Evolutionary conservation across 768 basidiomycete genomes (phyloP).

Genomic region (Podaxis sp.): DNA sequence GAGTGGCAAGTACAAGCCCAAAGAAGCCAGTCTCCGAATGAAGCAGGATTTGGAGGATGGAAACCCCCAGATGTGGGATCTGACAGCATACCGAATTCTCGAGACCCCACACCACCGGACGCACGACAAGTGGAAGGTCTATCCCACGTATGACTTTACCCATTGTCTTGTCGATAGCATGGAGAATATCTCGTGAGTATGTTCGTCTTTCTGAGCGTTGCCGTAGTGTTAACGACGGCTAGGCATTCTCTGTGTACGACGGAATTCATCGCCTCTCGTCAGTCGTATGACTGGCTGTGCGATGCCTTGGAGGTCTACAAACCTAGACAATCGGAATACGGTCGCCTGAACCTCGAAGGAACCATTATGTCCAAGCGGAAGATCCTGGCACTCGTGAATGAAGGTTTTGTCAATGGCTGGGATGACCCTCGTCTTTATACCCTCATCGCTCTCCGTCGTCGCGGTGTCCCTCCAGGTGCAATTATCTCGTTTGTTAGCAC

Average conservation of each 20-base stretch:
- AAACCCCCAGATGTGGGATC: slow-evolving; percentile 99
- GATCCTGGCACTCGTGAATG: slow-evolving; percentile 83
- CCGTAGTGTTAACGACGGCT: background rate
- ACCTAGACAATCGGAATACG: slow-evolving; percentile 95
- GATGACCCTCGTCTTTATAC: slow-evolving; percentile 98
- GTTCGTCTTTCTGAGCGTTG: background rate
- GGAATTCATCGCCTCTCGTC: slow-evolving; percentile 93
- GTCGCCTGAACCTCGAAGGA: slow-evolving; percentile 88
- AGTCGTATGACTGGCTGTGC: slow-evolving; percentile 99
- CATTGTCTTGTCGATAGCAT: slow-evolving; percentile 98
- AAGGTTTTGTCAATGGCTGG: slow-evolving; percentile 87
- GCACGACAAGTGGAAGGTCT: slow-evolving; percentile 91
- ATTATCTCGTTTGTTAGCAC: slow-evolving; percentile 90
- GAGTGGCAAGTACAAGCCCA: slow-evolving; percentile 84
- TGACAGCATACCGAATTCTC: slow-evolving; percentile 94
- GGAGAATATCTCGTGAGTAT: slow-evolving; percentile 96
- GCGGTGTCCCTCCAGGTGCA: slow-evolving; percentile 96
- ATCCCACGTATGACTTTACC: slow-evolving; percentile 98
- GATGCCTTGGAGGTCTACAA: slow-evolving; percentile 98
- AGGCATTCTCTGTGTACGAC: slow-evolving; percentile 97
- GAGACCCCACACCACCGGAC: slow-evolving; percentile 92
- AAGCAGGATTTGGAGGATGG: slow-evolving; percentile 92
- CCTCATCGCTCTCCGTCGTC: slow-evolving; percentile 89
- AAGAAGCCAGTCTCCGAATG: slow-evolving; percentile 94
- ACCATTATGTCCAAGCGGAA: slow-evolving; percentile 98